Conservation (phyloP, 2,329 filamentous ascomycete species). For the Verticillium isaacii region DNA sequence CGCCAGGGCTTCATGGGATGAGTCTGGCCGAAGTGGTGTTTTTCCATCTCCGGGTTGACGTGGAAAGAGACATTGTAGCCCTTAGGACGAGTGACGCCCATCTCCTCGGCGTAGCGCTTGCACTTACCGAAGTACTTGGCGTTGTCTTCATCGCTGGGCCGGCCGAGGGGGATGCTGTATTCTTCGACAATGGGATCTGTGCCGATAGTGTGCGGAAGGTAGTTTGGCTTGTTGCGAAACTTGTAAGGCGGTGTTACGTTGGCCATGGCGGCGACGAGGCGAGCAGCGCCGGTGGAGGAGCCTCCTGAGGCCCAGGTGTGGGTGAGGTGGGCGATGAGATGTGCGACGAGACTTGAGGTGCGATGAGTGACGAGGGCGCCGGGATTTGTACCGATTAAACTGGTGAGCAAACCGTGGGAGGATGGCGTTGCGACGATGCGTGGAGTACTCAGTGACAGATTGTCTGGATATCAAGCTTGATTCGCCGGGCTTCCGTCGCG, state of each 20-base stretch:
- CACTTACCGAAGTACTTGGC: slow-evolving; percentile 53
- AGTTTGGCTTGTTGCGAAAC: slow-evolving; percentile 54
- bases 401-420: too few relatives aligned
- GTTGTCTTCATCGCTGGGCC: slow-evolving; percentile 49
- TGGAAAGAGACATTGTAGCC: slow-evolving; percentile 94
- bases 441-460: neutral
- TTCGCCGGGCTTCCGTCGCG: neutral
- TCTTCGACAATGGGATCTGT: slow-evolving; percentile 48
- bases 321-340: neutral
- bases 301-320: neutral
- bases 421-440: too few relatives aligned
- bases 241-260: slow-evolving; percentile 41
- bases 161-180: slow-evolving; percentile 44
- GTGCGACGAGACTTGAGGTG: neutral
- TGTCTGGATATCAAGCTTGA: neutral
- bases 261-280: slow-evolving; percentile 20
- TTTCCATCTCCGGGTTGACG: slow-evolving; percentile 90
- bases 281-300: neutral
- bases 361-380: neutral
- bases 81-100: slow-evolving; percentile 73
- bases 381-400: neutral
- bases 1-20: slow-evolving; percentile 99
- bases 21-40: slow-evolving; percentile 92
- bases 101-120: slow-evolving; percentile 50
- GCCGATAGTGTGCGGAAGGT: slow-evolving; percentile 50